Conservation (phyloP, 2,329 filamentous ascomycete genomes). For the Geosmithia putterillii region DNA sequence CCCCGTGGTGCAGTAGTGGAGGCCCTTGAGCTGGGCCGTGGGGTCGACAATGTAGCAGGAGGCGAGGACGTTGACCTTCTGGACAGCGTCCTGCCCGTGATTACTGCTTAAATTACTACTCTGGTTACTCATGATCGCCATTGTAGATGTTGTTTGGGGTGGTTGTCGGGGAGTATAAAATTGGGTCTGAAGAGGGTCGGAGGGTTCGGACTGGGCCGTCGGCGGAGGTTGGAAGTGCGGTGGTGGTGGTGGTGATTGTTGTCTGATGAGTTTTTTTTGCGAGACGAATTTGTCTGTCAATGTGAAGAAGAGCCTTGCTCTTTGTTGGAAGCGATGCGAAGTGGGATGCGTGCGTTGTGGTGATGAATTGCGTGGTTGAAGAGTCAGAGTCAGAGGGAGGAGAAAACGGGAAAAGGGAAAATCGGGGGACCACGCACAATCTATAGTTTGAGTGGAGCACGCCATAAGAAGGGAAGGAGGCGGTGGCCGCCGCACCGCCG, state of each 20-base stretch:
- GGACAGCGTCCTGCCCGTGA: constrained; percentile 57
- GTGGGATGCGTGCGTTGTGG: no score
- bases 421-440: no score
- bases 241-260: neutral
- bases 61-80: constrained; percentile 68
- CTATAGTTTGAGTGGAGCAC: no score
- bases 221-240: neutral
- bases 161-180: constrained; percentile 5
- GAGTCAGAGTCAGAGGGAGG: no score
- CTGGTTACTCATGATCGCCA: constrained; percentile 61
- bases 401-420: no score
- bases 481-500: no score
- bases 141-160: constrained; percentile 20
- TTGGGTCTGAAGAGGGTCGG: neutral
- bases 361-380: no score
- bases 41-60: constrained; percentile 80
- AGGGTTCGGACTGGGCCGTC: neutral
- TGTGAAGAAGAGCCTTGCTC: no score
- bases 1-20: constrained; percentile 94
- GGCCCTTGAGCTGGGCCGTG: constrained; percentile 61
- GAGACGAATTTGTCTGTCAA: no score
- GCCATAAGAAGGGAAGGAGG: no score
- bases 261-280: neutral
- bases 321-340: no score
- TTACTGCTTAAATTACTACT: constrained; percentile 61